These are phyloP conservation scores for Cutaneotrichosporon sp. DNA, from an alignment of 1,284 basidiomycete genomes.

Conservation along the genomic window DNA sequence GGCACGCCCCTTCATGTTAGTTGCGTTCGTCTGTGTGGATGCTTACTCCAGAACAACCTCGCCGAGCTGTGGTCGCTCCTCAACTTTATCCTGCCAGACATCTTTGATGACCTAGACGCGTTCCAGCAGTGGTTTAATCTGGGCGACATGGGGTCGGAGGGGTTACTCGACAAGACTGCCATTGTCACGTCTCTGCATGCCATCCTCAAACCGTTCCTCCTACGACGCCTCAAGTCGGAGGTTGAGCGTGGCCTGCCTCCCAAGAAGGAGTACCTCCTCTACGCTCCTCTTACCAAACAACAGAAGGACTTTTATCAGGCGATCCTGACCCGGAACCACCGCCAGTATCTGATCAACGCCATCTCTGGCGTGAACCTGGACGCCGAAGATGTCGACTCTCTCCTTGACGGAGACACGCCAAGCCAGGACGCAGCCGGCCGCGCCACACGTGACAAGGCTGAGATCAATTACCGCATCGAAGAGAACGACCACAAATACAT, in stretches of 20 bases:
- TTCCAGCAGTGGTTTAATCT: constrained; percentile 82
- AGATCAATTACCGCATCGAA: constrained; percentile 57
- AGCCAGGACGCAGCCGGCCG: constrained; percentile 17
- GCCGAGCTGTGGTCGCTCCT: constrained; percentile 91
- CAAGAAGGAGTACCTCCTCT: constrained; percentile 94
- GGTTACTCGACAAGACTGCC: constrained; percentile 58
- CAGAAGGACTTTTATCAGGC: constrained; percentile 84
- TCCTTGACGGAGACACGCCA: constrained; percentile 29
- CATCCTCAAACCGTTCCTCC: constrained; percentile 92
- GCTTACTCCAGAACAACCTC: constrained; percentile 73
- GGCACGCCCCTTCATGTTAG: constrained; percentile 87
- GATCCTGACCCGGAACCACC: constrained; percentile 66
- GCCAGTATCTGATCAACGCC: constrained; percentile 63
- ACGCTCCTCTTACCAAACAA: constrained; percentile 77
- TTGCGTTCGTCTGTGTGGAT: constrained; percentile 15
- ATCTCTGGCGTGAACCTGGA: constrained; percentile 21
- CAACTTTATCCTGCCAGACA: constrained; percentile 88
- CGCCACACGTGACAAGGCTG: constrained; percentile 32
- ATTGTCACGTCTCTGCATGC: constrained; percentile 81
- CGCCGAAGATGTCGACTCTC: background rate
- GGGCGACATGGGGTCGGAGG: constrained; percentile 42
- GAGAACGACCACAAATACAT: constrained; percentile 70
- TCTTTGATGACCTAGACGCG: constrained; percentile 84
- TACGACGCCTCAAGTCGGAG: constrained; percentile 86
- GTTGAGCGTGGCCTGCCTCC: constrained; percentile 74